Evolutionary conservation across 306 rosid species (phyloP).

Genomic region (Malus sylvestris): DNA sequence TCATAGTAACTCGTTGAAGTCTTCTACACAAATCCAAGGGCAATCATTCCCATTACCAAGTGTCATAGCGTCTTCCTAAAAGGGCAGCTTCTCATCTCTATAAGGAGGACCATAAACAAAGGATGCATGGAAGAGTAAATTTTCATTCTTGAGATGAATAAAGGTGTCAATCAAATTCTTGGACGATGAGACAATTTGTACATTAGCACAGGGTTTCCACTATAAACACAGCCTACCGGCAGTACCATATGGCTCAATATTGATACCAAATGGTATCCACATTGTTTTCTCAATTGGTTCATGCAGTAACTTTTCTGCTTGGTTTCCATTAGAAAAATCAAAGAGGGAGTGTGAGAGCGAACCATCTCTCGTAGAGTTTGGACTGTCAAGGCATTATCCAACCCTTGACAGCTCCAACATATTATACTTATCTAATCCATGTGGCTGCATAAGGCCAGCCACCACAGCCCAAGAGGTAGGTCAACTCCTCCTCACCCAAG

Average conservation of each 20-base stretch:
- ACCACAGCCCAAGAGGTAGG: background rate
- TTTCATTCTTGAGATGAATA: background rate
- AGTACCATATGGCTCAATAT: background rate
- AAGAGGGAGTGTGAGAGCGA: background rate
- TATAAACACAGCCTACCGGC: background rate
- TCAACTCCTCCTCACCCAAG: background rate
- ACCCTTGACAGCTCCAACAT: background rate
- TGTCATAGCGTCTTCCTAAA: background rate
- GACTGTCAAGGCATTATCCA: background rate
- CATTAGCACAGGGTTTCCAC: background rate
- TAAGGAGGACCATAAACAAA: background rate
- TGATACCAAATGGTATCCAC: background rate
- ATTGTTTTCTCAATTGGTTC: background rate
- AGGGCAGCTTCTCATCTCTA: background rate
- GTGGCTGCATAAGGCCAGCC: background rate
- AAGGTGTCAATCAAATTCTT: background rate
- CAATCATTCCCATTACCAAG: background rate
- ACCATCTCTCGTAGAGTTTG: background rate
- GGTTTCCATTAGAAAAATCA: background rate
- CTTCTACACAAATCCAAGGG: background rate
- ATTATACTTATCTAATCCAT: too few relatives aligned
- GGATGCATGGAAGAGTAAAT: background rate
- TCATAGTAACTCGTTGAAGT: too few relatives aligned
- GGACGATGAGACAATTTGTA: too few relatives aligned
- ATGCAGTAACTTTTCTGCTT: background rate